Percentiles rank a stretch among this genome's conserved stretches.
phyloP scores from a whole-genome alignment of 371 early-diverging fungal species.

The Sporodiniella umbellata region DNA sequence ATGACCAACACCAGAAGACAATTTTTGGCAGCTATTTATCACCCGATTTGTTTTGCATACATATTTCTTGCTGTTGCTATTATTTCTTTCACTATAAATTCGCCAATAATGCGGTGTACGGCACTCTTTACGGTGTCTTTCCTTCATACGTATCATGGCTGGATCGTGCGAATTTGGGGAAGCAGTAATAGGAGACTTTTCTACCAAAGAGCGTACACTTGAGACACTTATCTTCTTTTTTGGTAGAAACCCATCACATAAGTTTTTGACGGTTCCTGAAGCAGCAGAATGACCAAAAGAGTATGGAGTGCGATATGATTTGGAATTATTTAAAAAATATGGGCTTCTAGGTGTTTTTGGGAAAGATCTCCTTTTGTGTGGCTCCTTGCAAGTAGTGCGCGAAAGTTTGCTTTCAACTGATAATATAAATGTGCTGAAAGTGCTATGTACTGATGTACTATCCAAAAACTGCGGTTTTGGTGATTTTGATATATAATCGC shows the following conservation, averaged over 20 bases:
- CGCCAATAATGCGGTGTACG: slow-evolving; percentile 2
- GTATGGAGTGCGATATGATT: too few species aligned
- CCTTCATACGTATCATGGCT: slow-evolving; percentile 15
- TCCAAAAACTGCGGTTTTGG: too few species aligned
- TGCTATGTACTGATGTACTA: too few species aligned
- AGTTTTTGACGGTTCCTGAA: background rate
- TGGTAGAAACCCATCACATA: background rate
- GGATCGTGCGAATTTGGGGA: background rate
- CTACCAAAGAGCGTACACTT: background rate
- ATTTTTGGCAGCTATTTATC: background rate
- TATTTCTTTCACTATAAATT: background rate
- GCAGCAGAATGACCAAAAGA: too few species aligned
- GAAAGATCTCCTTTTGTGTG: too few species aligned
- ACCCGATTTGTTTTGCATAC: background rate
- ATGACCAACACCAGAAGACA: too few species aligned
- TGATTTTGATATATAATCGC: too few species aligned
- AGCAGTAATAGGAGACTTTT: background rate
- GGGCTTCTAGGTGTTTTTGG: too few species aligned
- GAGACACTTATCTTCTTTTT: background rate
- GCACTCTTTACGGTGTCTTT: slow-evolving; percentile 20
- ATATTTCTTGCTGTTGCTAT: background rate
- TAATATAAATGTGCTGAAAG: too few species aligned
- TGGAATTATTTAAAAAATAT: too few species aligned
- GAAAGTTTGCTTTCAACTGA: too few species aligned
- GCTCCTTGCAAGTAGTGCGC: too few species aligned